These are phyloP conservation scores for Haemoproteus tartakovskyi DNA, from an alignment of 169 alveolate species.

Conservation along the genomic window DNA sequence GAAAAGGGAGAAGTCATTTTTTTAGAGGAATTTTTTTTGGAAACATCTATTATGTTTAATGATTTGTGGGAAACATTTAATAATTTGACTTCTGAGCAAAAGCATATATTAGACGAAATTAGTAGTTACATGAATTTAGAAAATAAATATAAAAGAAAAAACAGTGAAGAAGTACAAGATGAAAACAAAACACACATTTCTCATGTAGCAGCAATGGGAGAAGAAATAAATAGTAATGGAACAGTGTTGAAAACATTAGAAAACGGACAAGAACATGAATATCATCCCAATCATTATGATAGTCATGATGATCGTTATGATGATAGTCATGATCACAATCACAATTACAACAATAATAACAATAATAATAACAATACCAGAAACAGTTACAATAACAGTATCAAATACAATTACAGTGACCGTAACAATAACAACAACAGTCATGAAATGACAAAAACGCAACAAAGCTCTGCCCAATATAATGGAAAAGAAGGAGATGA, in stretches of 20 bases:
- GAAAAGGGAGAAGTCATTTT: conserved; percentile 47
- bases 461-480: too few relatives aligned
- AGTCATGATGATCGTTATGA: background rate
- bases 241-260: too few relatives aligned
- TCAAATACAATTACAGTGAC: background rate
- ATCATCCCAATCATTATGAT: background rate
- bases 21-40: conserved; percentile 26
- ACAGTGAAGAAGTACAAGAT: background rate
- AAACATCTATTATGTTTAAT: conserved; percentile 52
- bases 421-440: too few relatives aligned
- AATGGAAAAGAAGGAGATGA: background rate
- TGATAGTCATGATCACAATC: too few relatives aligned
- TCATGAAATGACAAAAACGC: too few relatives aligned
- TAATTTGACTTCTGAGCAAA: conserved; percentile 5
- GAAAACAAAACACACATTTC: background rate
- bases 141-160: conserved; percentile 12
- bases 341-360: too few relatives aligned
- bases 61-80: conserved; percentile 37
- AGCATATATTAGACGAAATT: conserved; percentile 3
- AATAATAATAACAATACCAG: too few relatives aligned
- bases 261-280: background rate
- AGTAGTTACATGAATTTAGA: conserved; percentile 18
- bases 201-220: too few relatives aligned
- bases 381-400: too few relatives aligned
- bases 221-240: too few relatives aligned